Percentiles rank a stretch among this genome's conserved stretches.
Conservation (phyloP, 2,329 filamentous ascomycete species). For the Penicillium thymicola region DNA sequence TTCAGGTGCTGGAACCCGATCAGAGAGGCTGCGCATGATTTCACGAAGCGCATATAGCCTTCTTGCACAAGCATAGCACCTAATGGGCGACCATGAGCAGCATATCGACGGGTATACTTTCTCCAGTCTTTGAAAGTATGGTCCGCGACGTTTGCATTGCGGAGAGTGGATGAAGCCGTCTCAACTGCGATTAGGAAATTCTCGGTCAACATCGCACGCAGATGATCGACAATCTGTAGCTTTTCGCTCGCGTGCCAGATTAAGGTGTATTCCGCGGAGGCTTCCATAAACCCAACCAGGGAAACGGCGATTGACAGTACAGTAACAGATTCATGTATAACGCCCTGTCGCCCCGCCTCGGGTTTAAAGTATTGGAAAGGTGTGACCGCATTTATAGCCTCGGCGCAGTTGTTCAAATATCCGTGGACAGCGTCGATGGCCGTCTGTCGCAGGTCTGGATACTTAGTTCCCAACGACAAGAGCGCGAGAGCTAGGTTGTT, state of each 20-base stretch:
- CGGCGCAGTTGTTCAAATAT: slow-evolving; percentile 69
- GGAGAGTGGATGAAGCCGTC: slow-evolving; percentile 83
- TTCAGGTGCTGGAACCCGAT: slow-evolving; percentile 59
- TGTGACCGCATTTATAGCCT: slow-evolving; percentile 57
- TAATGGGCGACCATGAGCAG: slow-evolving; percentile 72
- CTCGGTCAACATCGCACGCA: slow-evolving; percentile 75
- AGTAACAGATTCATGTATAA: slow-evolving; percentile 59
- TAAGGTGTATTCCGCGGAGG: slow-evolving; percentile 69
- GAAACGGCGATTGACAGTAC: slow-evolving; percentile 77
- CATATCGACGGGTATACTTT: slow-evolving; percentile 78
- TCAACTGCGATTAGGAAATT: slow-evolving; percentile 82
- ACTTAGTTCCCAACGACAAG: slow-evolving; percentile 73
- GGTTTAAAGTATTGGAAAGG: slow-evolving; percentile 57
- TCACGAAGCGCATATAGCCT: slow-evolving; percentile 80
- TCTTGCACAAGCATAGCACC: slow-evolving; percentile 89
- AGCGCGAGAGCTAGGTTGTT: slow-evolving; percentile 76
- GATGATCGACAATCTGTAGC: slow-evolving; percentile 65
- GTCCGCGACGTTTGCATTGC: slow-evolving; percentile 69
- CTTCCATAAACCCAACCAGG: slow-evolving; percentile 85
- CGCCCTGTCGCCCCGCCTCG: slow-evolving; percentile 40
- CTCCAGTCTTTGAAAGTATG: slow-evolving; percentile 78
- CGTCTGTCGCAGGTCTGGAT: slow-evolving; percentile 63
- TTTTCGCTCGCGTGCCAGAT: slow-evolving; percentile 80
- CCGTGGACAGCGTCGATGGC: slow-evolving; percentile 65
- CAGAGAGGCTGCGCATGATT: slow-evolving; percentile 72